phyloP scores from a whole-genome alignment of 345 rosid species.

The Salix caprea region DNA sequence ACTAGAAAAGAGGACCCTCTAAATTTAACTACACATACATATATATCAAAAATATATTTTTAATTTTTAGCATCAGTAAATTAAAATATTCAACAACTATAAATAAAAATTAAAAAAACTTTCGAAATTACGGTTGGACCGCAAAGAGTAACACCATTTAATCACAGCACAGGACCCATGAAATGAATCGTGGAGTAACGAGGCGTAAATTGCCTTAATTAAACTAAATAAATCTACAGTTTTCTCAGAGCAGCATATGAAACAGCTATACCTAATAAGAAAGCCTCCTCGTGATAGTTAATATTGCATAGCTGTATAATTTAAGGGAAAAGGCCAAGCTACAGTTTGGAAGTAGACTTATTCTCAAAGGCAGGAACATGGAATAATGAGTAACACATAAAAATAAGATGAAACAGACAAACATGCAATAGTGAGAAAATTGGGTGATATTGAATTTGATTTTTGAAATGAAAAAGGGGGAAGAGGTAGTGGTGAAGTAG shows the following conservation, averaged over 20 bases:
- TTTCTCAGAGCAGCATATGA: neutral
- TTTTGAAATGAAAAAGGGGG: neutral
- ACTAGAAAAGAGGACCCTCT: too few species aligned
- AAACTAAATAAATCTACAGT: neutral
- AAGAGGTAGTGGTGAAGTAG: neutral
- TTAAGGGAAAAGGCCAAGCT: neutral
- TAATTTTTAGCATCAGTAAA: too few species aligned
- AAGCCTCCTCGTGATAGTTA: neutral
- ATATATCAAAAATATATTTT: too few species aligned
- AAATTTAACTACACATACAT: too few species aligned
- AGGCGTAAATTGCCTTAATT: neutral
- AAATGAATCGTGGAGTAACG: neutral
- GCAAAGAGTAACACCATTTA: too few species aligned
- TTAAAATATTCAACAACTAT: too few species aligned
- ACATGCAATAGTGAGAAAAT: conserved; percentile 3
- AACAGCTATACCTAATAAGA: neutral
- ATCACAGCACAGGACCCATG: neutral
- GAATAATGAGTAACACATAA: neutral
- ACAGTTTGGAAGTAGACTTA: neutral
- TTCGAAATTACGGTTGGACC: too few species aligned
- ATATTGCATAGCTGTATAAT: neutral
- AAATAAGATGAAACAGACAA: neutral
- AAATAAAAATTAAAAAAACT: too few species aligned
- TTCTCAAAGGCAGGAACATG: conserved; percentile 2
- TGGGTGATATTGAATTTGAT: neutral